phyloP scores from a whole-genome alignment of 768 basidiomycete species.

The Auricularia auricula-judae region DNA sequence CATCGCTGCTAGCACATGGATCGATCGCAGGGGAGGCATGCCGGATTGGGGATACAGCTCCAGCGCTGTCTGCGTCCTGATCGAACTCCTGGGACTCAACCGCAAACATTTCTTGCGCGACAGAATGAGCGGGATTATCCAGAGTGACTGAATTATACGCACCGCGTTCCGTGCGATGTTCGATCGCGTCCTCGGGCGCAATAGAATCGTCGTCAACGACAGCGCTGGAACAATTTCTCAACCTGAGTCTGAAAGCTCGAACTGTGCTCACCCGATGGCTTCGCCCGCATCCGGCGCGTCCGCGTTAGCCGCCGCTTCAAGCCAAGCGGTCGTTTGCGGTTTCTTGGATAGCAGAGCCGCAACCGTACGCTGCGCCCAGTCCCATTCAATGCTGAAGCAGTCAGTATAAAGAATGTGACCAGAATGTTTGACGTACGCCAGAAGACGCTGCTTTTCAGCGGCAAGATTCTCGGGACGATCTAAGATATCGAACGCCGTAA shows the following conservation, averaged over 20 bases:
- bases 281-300: background rate
- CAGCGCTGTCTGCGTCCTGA: too few relatives aligned
- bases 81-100: too few relatives aligned
- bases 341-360: background rate
- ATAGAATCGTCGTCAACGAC: background rate
- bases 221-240: too few relatives aligned
- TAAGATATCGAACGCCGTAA: too few relatives aligned
- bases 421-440: background rate
- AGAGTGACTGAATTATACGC: background rate
- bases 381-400: background rate
- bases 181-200: background rate
- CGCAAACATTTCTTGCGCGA: too few relatives aligned
- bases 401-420: background rate
- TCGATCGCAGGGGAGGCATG: too few relatives aligned
- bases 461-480: background rate
- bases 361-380: background rate
- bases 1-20: too few relatives aligned
- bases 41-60: too few relatives aligned
- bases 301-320: background rate
- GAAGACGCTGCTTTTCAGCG: background rate
- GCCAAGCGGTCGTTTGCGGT: background rate
- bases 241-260: too few relatives aligned
- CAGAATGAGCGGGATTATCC: too few relatives aligned
- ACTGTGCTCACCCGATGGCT: background rate
- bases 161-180: background rate